Percentiles rank a stretch among this genome's conserved stretches.
phyloP scores from a whole-genome alignment of 2,329 filamentous ascomycete genomes.

The Daldinia sp. region DNA sequence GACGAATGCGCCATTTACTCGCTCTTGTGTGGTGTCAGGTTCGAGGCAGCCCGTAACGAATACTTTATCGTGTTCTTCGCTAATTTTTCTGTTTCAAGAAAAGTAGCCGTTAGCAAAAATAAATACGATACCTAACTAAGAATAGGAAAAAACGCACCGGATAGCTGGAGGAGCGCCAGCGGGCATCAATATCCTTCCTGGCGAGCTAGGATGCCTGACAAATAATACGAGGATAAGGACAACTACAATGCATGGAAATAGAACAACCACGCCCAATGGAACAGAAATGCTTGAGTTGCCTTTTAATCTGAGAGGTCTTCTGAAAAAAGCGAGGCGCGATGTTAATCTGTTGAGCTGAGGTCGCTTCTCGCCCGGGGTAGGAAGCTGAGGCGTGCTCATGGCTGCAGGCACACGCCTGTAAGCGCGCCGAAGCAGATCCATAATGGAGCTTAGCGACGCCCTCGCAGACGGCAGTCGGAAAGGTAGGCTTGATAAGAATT shows the following conservation, averaged over 20 bases:
- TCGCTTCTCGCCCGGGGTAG: conserved; percentile 65
- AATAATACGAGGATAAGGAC: conserved; percentile 91
- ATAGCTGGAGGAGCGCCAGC: conserved; percentile 89
- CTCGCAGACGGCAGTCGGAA: conserved; percentile 13
- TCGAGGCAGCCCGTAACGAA: conserved; percentile 92
- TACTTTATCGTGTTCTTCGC: conserved; percentile 96
- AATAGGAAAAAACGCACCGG: conserved; percentile 72
- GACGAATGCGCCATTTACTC: conserved; percentile 95
- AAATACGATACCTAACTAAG: not conserved
- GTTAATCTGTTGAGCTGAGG: conserved; percentile 57
- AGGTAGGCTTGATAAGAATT: not conserved
- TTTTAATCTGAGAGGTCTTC: conserved; percentile 85
- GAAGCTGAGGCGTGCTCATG: conserved; percentile 57
- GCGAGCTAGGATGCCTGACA: conserved; percentile 85
- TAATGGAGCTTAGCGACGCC: conserved; percentile 50
- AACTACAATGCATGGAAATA: conserved; percentile 93
- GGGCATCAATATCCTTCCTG: conserved; percentile 86
- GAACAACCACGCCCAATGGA: conserved; percentile 88
- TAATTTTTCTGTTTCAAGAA: conserved; percentile 80
- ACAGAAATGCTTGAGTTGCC: conserved; percentile 94
- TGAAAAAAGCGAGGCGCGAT: conserved; percentile 80
- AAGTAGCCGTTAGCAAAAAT: conserved; percentile 22
- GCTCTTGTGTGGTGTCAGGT: conserved; percentile 79
- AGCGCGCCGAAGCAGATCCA: conserved; percentile 71
- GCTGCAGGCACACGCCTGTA: conserved; percentile 62